Evolutionary conservation across 371 early-diverging fungal species (phyloP).

Genomic region (Mortierella sp.): DNA sequence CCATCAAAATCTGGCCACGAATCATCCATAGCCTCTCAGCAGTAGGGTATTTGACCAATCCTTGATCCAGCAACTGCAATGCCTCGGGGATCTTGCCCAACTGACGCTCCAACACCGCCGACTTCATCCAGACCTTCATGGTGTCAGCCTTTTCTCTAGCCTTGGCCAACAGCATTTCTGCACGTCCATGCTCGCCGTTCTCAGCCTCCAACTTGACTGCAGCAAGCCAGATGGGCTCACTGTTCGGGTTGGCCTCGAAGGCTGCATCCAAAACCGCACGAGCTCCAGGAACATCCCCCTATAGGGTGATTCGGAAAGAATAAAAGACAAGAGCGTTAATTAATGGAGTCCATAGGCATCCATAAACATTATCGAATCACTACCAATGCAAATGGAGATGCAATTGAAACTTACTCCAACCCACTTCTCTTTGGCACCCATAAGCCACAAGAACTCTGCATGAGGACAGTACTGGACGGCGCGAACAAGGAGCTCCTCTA

Average conservation of each 20-base stretch:
- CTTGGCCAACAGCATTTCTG: slow-evolving; percentile 79
- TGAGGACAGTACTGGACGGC: slow-evolving; percentile 94
- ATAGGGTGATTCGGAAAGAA: background rate
- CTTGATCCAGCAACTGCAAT: slow-evolving; percentile 78
- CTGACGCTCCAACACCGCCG: slow-evolving; percentile 89
- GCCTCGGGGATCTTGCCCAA: slow-evolving; percentile 78
- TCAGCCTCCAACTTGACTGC: slow-evolving; percentile 97
- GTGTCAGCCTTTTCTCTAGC: slow-evolving; percentile 84
- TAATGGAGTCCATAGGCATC: too few relatives aligned
- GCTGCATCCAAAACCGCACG: slow-evolving; percentile 89
- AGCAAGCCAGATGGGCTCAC: slow-evolving; percentile 95
- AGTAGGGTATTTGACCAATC: slow-evolving; percentile 76
- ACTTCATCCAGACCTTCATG: slow-evolving; percentile 95
- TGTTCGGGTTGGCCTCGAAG: slow-evolving; percentile 92
- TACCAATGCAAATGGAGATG: background rate
- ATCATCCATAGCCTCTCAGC: slow-evolving; percentile 97
- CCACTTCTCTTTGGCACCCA: slow-evolving; percentile 98
- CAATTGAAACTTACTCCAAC: slow-evolving; percentile 62
- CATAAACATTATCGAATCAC: background rate
- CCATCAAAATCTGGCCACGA: slow-evolving; percentile 84
- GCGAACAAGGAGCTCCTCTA: slow-evolving; percentile 86
- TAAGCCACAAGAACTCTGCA: slow-evolving; percentile 95
- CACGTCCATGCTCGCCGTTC: slow-evolving; percentile 86
- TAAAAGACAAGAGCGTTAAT: background rate
- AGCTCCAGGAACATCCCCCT: slow-evolving; percentile 90